Evolutionary conservation across 2,329 filamentous ascomycete species (phyloP).

Genomic region (Metarhizium brunneum): DNA sequence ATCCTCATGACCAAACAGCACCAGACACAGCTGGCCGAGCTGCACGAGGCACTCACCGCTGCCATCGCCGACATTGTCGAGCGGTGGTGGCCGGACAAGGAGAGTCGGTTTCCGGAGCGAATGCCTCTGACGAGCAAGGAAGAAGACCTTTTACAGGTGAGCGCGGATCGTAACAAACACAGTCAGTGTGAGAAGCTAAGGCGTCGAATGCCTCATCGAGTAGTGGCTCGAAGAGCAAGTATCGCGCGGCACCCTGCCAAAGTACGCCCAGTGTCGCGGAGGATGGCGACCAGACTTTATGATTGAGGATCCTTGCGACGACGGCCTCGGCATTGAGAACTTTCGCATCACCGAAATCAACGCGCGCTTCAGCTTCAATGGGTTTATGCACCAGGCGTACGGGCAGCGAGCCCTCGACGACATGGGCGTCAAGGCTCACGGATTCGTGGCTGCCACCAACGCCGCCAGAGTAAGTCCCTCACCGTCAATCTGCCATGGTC

Average conservation of each 20-base stretch:
- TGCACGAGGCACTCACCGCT: conserved; percentile 22
- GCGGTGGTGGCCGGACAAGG: conserved; percentile 27
- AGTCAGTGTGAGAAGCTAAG: not conserved
- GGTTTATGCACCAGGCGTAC: conserved; percentile 20
- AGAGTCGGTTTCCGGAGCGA: conserved; percentile 19
- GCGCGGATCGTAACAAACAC: no score
- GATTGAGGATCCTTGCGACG: conserved; percentile 17
- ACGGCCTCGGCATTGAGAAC: conserved; percentile 10
- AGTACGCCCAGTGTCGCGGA: conserved; percentile 15
- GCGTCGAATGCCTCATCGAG: not conserved
- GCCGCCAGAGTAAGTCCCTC: conserved; percentile 12
- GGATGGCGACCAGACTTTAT: conserved; percentile 32
- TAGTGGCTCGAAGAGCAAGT: conserved; percentile 21
- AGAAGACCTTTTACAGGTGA: conserved; percentile 15
- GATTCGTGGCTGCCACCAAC: conserved; percentile 16
- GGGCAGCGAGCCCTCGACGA: conserved; percentile 19
- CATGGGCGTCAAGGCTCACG: conserved; percentile 5
- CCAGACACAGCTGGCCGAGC: conserved; percentile 16
- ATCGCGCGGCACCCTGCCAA: conserved; percentile 12
- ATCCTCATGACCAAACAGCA: conserved; percentile 23
- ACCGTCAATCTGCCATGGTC: no score
- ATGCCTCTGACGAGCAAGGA: conserved; percentile 25
- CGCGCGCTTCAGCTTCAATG: conserved; percentile 31
- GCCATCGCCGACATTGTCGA: conserved; percentile 26
- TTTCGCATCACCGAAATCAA: conserved; percentile 31